Evolutionary conservation across 2,329 filamentous ascomycete species (phyloP).

Genomic region (Sporothrix dimorphospora): DNA sequence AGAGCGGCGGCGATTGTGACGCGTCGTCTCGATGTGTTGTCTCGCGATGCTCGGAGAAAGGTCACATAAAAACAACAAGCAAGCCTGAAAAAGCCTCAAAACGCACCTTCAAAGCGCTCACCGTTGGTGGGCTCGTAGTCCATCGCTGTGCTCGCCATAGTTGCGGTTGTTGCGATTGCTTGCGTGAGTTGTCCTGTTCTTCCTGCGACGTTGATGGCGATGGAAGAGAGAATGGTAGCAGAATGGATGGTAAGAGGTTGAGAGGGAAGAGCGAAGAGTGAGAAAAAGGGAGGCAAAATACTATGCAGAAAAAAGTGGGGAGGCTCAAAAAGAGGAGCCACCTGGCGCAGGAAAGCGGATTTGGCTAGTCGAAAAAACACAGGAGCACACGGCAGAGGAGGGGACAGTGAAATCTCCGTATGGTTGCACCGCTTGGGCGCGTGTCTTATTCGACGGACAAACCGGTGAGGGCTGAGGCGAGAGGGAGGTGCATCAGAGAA

Average conservation of each 20-base stretch:
- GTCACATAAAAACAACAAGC: conserved; percentile 23
- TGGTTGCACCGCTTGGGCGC: conserved; percentile 6
- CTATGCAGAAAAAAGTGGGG: conserved; percentile 23
- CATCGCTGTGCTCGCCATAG: conserved; percentile 68
- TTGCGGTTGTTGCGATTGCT: conserved; percentile 23
- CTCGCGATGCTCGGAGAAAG: not conserved
- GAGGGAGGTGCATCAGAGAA: not conserved
- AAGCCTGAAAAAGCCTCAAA: conserved; percentile 8
- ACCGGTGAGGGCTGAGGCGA: not conserved
- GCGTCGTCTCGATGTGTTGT: conserved; percentile 13
- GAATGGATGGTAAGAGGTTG: not conserved
- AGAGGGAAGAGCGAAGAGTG: conserved; percentile 20
- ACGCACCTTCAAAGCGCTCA: conserved; percentile 67
- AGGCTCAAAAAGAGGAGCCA: conserved; percentile 25
- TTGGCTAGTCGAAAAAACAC: conserved; percentile 27
- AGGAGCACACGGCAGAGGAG: conserved; percentile 12
- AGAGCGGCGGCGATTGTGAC: not conserved
- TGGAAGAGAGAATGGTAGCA: conserved; percentile 15
- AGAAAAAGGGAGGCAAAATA: conserved; percentile 29
- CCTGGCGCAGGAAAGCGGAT: conserved; percentile 13
- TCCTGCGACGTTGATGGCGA: conserved; percentile 25
- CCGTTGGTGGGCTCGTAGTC: conserved; percentile 71
- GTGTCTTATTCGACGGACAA: not conserved
- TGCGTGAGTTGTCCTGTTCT: conserved; percentile 3
- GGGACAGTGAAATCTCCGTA: not conserved